Conservation (phyloP, 1,284 basidiomycete genomes). For the Farysia itapuensis region DNA sequence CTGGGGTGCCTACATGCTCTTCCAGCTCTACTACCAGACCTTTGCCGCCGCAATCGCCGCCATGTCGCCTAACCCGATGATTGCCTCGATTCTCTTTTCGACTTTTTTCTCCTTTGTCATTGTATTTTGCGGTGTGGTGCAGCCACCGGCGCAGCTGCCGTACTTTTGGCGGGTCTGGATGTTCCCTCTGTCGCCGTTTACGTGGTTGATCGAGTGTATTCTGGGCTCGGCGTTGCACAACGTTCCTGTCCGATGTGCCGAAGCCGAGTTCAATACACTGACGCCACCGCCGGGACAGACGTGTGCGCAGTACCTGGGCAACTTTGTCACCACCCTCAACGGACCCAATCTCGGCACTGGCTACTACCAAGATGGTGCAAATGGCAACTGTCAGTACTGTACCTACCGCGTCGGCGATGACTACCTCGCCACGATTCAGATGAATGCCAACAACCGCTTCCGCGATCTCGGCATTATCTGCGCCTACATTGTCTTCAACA, state of each 20-base stretch:
- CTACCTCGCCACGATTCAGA: constrained; percentile 50
- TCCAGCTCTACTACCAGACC: constrained; percentile 65
- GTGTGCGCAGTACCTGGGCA: constrained; percentile 61
- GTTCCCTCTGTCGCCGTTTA: constrained; percentile 73
- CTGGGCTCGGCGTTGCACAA: constrained; percentile 59
- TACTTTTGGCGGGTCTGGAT: constrained; percentile 36
- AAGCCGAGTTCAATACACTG: constrained; percentile 61
- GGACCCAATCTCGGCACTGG: constrained; percentile 23
- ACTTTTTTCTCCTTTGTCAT: constrained; percentile 69
- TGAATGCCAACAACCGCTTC: constrained; percentile 27
- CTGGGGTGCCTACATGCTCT: constrained; percentile 46
- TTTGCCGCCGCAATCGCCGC: constrained; percentile 70
- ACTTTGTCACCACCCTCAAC: constrained; percentile 43
- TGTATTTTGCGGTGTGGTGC: constrained; percentile 66
- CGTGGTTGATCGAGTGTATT: constrained; percentile 63
- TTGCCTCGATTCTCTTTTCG: constrained; percentile 70
- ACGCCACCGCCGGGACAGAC: constrained; percentile 60
- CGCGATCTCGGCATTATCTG: constrained; percentile 64
- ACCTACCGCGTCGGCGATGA: constrained; percentile 67
- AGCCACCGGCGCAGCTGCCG: constrained; percentile 46
- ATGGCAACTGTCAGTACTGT: constrained; percentile 63
- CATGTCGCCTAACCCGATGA: constrained; percentile 69
- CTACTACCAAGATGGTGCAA: constrained; percentile 26
- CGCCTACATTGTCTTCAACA: constrained; percentile 69
- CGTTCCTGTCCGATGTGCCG: constrained; percentile 60